Conservation (phyloP, 768 basidiomycete species). For the Trametes gibbosa region DNA sequence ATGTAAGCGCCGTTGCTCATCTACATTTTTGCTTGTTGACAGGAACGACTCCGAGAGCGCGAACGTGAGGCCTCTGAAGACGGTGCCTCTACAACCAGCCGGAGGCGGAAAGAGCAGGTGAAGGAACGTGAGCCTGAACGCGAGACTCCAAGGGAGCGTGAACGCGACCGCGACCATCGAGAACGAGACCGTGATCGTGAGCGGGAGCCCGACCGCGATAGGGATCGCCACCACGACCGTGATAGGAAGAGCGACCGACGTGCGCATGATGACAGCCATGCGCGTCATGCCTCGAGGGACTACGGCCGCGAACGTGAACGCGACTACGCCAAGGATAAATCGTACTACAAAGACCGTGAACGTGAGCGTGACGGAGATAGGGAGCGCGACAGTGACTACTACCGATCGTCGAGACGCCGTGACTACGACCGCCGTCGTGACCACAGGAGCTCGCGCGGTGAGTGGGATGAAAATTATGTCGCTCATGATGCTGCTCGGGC, state of each 20-base stretch:
- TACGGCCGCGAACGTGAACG: slow-evolving; percentile 32
- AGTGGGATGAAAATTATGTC: slow-evolving; percentile 47
- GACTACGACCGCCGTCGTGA: slow-evolving; percentile 52
- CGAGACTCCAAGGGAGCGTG: slow-evolving; percentile 34
- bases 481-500: slow-evolving; percentile 45
- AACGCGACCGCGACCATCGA: slow-evolving; percentile 28
- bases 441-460: slow-evolving; percentile 38
- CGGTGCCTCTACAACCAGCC: slow-evolving; percentile 74
- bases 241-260: slow-evolving; percentile 8
- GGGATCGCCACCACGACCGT: slow-evolving; percentile 32
- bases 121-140: slow-evolving; percentile 37
- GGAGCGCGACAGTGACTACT: slow-evolving; percentile 31
- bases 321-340: slow-evolving; percentile 35
- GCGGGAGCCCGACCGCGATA: slow-evolving; percentile 41
- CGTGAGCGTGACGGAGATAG: slow-evolving; percentile 31
- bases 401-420: slow-evolving; percentile 45
- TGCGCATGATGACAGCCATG: slow-evolving; percentile 18
- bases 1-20: slow-evolving; percentile 5
- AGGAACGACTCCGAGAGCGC: slow-evolving; percentile 75
- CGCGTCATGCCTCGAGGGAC: slow-evolving; percentile 39
- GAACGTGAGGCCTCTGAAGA: slow-evolving; percentile 66
- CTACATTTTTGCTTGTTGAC: neutral
- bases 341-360: slow-evolving; percentile 28
- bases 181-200: slow-evolving; percentile 29
- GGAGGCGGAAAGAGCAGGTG: slow-evolving; percentile 74